Base-by-base conservation (phyloP, 2,329 filamentous ascomycete genomes). In the Alternaria brassicicola region DNA sequence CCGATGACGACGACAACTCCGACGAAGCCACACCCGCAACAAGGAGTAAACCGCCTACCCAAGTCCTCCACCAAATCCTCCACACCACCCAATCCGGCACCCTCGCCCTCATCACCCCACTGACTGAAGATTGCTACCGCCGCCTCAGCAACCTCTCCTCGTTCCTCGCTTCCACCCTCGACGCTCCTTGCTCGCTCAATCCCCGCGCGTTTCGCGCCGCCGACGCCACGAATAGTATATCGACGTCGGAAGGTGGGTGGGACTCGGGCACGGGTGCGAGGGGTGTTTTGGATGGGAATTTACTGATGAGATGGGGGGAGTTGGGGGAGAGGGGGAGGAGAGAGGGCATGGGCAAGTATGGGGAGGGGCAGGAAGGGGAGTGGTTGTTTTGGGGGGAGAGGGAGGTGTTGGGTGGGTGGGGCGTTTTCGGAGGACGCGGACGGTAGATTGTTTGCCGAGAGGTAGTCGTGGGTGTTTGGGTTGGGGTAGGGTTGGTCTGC, bases 71-170 rank as follows among this genome's bases (percentile, higher is more conserved):
- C 42, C 74, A 76, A 61, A 64, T 76, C 51, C 68, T 76, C 2
- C 61, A 62, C 42, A 75, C 74, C 2, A 55, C 70, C 0, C 72
- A 88, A 7, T 91, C 91, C 0, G 95, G 95, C 48, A 86, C 89
- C 19, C 78, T 98, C 12, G 87, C 90, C 0, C 82, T 93, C 8
- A 83, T 99, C 9, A 90, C 90, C 0, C 88, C 94, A 0, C 82
- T 98, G 1, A 82, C 88, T 0, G 94, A 98, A 76, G 83, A 89
- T 6, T 84, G 88, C 10, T 98, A 98, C 78, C 89, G 95, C 1
- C 89, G 93, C 0, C 84, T 99, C 3, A 88, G 88, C 4, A 92
- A 91, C 2, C 82, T 99, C 4, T 86, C 93, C 45, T 90, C 89
- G 4, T 93, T 96, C 73, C 83, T 99, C 1, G 83, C 88, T 8